Evolutionary conservation across 495 filamentous ascomycete species (phyloP).

Genomic region (Penicillium waksmanii): DNA sequence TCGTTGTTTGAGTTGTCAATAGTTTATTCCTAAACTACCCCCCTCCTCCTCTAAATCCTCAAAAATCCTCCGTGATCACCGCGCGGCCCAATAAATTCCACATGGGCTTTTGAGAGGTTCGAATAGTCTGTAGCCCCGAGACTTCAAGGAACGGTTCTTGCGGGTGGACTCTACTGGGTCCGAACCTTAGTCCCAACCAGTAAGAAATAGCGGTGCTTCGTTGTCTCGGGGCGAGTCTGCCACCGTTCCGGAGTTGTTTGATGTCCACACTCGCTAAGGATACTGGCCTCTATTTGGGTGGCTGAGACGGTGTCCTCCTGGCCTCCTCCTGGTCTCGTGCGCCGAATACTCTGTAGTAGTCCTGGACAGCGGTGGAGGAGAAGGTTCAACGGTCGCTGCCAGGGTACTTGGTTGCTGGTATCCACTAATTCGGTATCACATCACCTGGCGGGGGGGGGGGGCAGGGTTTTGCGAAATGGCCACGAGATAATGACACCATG

Average conservation of each 20-base stretch:
- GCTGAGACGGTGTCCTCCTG: slow-evolving; percentile 9
- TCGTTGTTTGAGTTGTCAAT: slow-evolving; percentile 19
- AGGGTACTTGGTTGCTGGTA: neutral
- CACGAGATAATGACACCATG: slow-evolving; percentile 4
- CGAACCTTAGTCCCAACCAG: slow-evolving; percentile 16
- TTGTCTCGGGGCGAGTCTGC: slow-evolving; percentile 19
- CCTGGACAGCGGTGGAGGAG: neutral
- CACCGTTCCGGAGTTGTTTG: slow-evolving; percentile 10
- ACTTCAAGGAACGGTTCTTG: slow-evolving; percentile 9
- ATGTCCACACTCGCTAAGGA: slow-evolving; percentile 12
- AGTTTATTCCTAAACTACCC: neutral
- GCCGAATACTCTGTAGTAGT: neutral
- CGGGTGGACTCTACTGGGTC: slow-evolving; percentile 1
- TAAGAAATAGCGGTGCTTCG: slow-evolving; percentile 11
- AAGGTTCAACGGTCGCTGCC: slow-evolving; percentile 11
- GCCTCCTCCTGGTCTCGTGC: neutral
- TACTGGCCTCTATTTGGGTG: slow-evolving; percentile 2
- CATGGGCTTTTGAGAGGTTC: neutral
- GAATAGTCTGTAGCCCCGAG: neutral
- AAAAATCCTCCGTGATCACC: neutral
- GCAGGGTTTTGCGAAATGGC: neutral
- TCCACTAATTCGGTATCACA: neutral
- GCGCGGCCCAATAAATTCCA: neutral
- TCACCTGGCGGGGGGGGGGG: too few species aligned
- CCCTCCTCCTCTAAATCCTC: neutral